These are phyloP conservation scores for Mycena rosella DNA, from an alignment of 768 basidiomycete species.

Conservation along the genomic window DNA sequence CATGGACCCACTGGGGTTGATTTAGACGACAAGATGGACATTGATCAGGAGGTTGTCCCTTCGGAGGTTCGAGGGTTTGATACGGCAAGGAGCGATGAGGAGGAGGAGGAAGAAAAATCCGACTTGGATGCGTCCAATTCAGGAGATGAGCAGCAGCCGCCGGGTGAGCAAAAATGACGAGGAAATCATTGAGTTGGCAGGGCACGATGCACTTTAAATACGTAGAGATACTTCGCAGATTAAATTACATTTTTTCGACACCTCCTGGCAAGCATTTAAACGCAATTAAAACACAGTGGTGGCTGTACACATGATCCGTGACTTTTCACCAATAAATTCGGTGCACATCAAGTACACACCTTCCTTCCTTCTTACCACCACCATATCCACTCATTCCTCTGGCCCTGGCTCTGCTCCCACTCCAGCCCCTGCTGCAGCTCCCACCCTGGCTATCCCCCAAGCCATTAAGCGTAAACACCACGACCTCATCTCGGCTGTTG, in stretches of 20 bases:
- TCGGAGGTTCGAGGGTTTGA: not conserved
- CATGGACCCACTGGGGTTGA: not conserved
- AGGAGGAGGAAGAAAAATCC: not conserved
- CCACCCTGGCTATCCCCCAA: no score
- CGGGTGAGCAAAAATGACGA: slow-evolving; percentile 1
- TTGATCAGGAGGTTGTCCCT: not conserved
- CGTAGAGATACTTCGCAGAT: not conserved
- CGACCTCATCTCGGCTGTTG: no score
- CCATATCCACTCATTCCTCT: no score
- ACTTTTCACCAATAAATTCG: no score
- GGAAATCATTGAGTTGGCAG: not conserved
- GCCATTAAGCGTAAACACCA: no score
- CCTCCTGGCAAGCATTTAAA: no score
- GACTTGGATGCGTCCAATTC: not conserved
- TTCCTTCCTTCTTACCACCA: no score
- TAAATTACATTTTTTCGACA: not conserved
- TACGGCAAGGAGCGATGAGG: not conserved
- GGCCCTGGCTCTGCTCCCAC: no score
- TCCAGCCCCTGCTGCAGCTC: no score
- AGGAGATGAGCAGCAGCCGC: not conserved
- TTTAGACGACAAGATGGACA: slow-evolving; percentile 13
- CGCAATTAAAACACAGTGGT: no score
- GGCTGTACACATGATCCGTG: no score
- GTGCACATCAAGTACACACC: no score
- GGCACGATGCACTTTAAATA: not conserved